Base-by-base conservation (phyloP, 352 stramenopile species). In the Paralagenidium karlingii region DNA sequence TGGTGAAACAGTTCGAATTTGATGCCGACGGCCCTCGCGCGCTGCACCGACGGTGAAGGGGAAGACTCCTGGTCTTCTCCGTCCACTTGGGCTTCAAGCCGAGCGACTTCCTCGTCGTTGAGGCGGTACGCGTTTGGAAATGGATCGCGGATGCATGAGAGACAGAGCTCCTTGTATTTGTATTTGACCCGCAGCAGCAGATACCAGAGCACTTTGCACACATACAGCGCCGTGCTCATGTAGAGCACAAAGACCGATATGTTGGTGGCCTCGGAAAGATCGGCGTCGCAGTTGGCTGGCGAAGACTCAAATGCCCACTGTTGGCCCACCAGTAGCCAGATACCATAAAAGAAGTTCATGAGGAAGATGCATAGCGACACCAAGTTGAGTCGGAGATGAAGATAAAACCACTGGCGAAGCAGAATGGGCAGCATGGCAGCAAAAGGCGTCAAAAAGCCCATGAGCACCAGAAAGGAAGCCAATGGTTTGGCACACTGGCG, bases 391-490 rank as follows among this genome's bases (percentile, higher is more conserved):
- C 55, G 52, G 8, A 61, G 34, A 24, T 67, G 49, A 26, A 70
- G 46, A 22, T 70, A 67, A 32, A 70, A 45, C 53, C 60, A 70
- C 38, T 67, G 53, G 5, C 59, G 55, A 9, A 63, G 18, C 5
- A 69, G 43, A 15, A 69, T 51, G 12, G 55, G 55, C 0, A 57
- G 36, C 36, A 45, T 61, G 8, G 49, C 53, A 0, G 59, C 55
- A 33, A 60, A 61, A n/a, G 51, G 43, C 2, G 53, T 47, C 4
- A 70, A 32, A n/a, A 50, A 42, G 7, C 55, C 60, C 5, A 63
- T 36, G 13, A 64, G 36, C 5, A 59, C 20, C 4, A 67, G 46
- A 24, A 64, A 64, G 18, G 39, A 33, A 5, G 42, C 34, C 9
- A 69, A 49, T n/a, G 55, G 55, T 44, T 63, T 63, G 3, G 47